Base-by-base conservation (phyloP, 2,329 filamentous ascomycete species). In the Botrytis porri region DNA sequence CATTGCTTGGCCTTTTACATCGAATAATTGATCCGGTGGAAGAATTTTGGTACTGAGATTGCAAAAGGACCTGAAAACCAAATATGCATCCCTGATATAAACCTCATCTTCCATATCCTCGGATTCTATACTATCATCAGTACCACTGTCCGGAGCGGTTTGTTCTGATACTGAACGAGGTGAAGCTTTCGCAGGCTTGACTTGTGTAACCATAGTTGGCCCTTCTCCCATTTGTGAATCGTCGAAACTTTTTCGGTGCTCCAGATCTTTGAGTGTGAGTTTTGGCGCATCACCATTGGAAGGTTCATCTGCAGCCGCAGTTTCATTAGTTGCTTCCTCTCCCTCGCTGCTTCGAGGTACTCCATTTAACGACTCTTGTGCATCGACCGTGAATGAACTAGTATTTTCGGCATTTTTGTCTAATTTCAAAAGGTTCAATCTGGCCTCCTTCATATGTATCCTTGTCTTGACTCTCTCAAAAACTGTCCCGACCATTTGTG, bases 401-500 rank as follows among this genome's bases (percentile, higher is more conserved):
- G 76, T 75, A 74, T 81, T 81, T 51, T 73, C 75, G 57, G 71
- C 73, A 71, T 75, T 74, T 70, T 79, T 79, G 29, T 74, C 78
- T 54, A 81, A 72, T 70, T 79, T 80, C n/a, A 76, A 77, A 72
- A 81, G 74, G 77, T 87, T 89, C 72, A 92, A 79, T 32, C 94
- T 89, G 51, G 92, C 87, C 80, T 98, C 95, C 82, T 97, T 98
- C 85, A 94, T 90, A 73, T 95, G 91, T 75, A 99, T 84, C 70
- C 96, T 88, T 1, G 89, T 88, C 84, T 96, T 97, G 76, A 99
- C 95, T 75, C 96, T 87, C 82, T 99, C 96, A 79, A 99, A 99
- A 4, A 99, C 96, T 1, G 95, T 98, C 76, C 95, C 95, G 57
- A 98, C 94, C 96, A 99, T 99, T 83, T 99, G 96, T 5, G 95